Evolutionary conservation across 345 rosid genomes (phyloP).

Genomic region (Cochlearia excelsa): DNA sequence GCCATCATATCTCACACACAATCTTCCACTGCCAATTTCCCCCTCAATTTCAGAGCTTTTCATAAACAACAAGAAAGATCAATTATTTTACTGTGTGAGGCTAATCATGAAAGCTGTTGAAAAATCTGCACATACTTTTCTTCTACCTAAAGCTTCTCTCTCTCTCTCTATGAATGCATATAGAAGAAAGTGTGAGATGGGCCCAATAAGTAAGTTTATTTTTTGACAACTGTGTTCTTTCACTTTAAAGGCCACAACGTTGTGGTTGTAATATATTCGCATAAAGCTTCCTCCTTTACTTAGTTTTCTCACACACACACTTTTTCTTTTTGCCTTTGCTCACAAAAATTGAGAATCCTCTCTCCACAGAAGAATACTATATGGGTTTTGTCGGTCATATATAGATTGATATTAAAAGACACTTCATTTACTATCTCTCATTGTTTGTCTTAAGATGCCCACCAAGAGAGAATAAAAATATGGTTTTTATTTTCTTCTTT

Average conservation of each 20-base stretch:
- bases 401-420: neutral
- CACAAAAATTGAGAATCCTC: slow-evolving; percentile 27
- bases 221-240: slow-evolving; percentile 24
- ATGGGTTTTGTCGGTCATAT: slow-evolving; percentile 35
- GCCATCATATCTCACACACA: slow-evolving; percentile 9
- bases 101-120: slow-evolving; percentile 33
- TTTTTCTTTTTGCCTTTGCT: slow-evolving; percentile 23
- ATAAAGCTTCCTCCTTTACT: slow-evolving; percentile 35
- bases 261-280: slow-evolving; percentile 32
- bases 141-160: slow-evolving; percentile 32
- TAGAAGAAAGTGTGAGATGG: slow-evolving; percentile 8
- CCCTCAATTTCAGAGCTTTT: slow-evolving; percentile 35
- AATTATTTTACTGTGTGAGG: slow-evolving; percentile 20
- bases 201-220: slow-evolving; percentile 26
- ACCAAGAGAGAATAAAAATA: slow-evolving; percentile 17
- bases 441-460: slow-evolving; percentile 39
- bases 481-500: slow-evolving; percentile 10
- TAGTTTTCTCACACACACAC: neutral
- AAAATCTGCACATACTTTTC: slow-evolving; percentile 35
- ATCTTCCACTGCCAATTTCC: slow-evolving; percentile 22
- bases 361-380: slow-evolving; percentile 19
- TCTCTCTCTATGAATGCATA: neutral
- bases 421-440: slow-evolving; percentile 1
- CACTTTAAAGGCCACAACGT: slow-evolving; percentile 22
- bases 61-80: slow-evolving; percentile 19